Conservation (phyloP, 2,329 filamentous ascomycete species). For the Amauroascus niger region DNA sequence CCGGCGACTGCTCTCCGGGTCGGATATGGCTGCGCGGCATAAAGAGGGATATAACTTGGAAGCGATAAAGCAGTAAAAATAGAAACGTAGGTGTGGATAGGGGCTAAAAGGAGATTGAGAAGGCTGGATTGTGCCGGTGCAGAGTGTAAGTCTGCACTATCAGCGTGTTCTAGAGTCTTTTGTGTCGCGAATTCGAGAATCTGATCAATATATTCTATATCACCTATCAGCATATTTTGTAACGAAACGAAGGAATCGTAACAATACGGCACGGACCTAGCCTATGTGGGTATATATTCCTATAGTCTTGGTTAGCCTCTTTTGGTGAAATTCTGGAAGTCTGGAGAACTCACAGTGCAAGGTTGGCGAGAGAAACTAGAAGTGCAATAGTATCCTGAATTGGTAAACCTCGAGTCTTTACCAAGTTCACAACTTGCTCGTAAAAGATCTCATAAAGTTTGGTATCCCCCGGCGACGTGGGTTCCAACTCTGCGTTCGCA, state of each 20-base stretch:
- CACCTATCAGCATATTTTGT: slow-evolving; percentile 11
- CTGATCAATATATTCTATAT: slow-evolving; percentile 79
- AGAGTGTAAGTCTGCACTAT: slow-evolving; percentile 91
- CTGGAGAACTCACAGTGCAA: slow-evolving; percentile 55
- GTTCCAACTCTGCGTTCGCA: slow-evolving; percentile 33
- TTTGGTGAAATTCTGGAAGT: background rate
- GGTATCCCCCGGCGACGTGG: slow-evolving; percentile 49
- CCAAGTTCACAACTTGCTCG: slow-evolving; percentile 84
- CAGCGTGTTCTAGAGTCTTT: slow-evolving; percentile 80
- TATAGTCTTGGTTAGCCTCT: slow-evolving; percentile 22
- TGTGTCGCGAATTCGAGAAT: slow-evolving; percentile 77
- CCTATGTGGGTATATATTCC: slow-evolving; percentile 84
- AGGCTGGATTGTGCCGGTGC: slow-evolving; percentile 79
- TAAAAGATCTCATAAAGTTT: slow-evolving; percentile 97
- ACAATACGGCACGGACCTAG: slow-evolving; percentile 36
- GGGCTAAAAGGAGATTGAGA: slow-evolving; percentile 78
- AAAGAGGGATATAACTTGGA: slow-evolving; percentile 81
- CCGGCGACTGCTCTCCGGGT: slow-evolving; percentile 84
- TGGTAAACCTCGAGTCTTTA: slow-evolving; percentile 79
- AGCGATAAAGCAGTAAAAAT: slow-evolving; percentile 93
- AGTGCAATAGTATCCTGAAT: slow-evolving; percentile 93
- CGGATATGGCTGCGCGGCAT: slow-evolving; percentile 84
- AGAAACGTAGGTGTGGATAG: slow-evolving; percentile 79
- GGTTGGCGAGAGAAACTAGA: slow-evolving; percentile 83
- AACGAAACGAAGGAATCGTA: background rate